phyloP scores from a whole-genome alignment of 495 filamentous ascomycete genomes.

The Beverwykella pulmonaria region DNA sequence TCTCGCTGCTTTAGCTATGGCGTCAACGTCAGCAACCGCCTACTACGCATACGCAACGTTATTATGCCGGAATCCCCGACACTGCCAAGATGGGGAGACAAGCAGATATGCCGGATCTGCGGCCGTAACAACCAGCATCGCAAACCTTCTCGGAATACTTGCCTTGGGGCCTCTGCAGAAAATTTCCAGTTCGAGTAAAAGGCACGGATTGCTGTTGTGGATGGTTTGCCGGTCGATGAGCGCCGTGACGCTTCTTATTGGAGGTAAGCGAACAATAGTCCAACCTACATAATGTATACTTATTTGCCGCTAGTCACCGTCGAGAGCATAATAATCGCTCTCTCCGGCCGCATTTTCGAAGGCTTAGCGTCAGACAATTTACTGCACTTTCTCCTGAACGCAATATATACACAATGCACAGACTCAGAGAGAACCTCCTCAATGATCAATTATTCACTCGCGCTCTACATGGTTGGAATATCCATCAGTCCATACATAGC shows the following conservation, averaged over 20 bases:
- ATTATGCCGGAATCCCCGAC: slow-evolving; percentile 7
- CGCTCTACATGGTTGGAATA: slow-evolving; percentile 20
- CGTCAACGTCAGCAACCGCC: slow-evolving; percentile 14
- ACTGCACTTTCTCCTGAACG: slow-evolving; percentile 16
- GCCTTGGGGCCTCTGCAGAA: slow-evolving; percentile 1
- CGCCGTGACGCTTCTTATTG: slow-evolving; percentile 18
- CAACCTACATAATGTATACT: too few relatives aligned
- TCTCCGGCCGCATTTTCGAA: slow-evolving; percentile 19
- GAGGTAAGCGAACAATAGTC: too few relatives aligned
- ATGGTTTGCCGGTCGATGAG: slow-evolving; percentile 21
- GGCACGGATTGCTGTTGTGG: slow-evolving; percentile 10
- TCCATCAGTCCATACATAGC: slow-evolving; percentile 17
- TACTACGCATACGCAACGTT: slow-evolving; percentile 18
- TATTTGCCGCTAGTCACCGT: background rate
- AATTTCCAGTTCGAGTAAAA: background rate
- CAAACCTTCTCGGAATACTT: slow-evolving; percentile 16
- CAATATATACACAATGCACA: background rate
- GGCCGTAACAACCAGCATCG: background rate
- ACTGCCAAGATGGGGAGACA: slow-evolving; percentile 9
- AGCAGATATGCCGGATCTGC: slow-evolving; percentile 8
- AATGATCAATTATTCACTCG: slow-evolving; percentile 11
- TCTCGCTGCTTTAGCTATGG: slow-evolving; percentile 16
- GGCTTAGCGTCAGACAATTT: slow-evolving; percentile 23
- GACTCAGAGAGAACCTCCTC: background rate
- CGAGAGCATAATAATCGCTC: slow-evolving; percentile 1